Percentiles rank a stretch among this genome's conserved stretches.
Conservation (phyloP, 441 rosid genomes). For the Gossypium schwendimanii region DNA sequence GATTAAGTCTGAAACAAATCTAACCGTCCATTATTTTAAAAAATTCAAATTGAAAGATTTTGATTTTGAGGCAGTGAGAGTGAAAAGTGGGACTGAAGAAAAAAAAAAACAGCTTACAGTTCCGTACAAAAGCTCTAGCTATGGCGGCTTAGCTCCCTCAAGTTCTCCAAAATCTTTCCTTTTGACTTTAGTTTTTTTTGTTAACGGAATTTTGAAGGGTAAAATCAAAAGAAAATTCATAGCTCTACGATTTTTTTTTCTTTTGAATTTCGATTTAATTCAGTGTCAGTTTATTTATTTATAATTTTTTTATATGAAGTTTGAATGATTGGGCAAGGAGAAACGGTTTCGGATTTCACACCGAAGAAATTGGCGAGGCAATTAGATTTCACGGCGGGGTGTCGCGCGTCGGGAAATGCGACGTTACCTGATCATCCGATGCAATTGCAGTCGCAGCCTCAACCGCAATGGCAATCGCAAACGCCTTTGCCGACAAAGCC, state of each 20-base stretch:
- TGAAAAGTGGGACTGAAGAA: background rate
- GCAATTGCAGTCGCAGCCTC: conserved; percentile 22
- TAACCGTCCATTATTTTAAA: conserved; percentile 15
- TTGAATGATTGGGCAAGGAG: conserved; percentile 22
- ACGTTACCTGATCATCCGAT: conserved; percentile 11
- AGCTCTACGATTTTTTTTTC: background rate
- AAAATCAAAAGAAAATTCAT: background rate
- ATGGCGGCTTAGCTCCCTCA: conserved; percentile 6
- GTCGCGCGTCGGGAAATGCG: conserved; percentile 20
- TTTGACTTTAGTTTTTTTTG: background rate
- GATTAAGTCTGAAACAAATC: conserved; percentile 14
- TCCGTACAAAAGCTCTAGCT: background rate
- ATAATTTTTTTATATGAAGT: background rate
- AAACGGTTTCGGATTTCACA: conserved; percentile 32
- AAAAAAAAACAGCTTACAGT: background rate
- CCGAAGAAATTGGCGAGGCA: conserved; percentile 55
- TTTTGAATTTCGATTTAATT: background rate
- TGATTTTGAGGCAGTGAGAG: conserved; percentile 29
- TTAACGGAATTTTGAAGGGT: conserved; percentile 3
- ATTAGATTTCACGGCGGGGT: conserved; percentile 55
- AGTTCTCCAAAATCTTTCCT: background rate
- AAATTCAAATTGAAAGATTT: conserved; percentile 30
- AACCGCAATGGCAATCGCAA: conserved; percentile 17
- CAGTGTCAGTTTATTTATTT: background rate
- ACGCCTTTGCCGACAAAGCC: conserved; percentile 22